Evolutionary conservation across 2,329 filamentous ascomycete genomes (phyloP), one percentile per base, ranked within the genome.

Genomic region (Pezicula carpinea): DNA sequence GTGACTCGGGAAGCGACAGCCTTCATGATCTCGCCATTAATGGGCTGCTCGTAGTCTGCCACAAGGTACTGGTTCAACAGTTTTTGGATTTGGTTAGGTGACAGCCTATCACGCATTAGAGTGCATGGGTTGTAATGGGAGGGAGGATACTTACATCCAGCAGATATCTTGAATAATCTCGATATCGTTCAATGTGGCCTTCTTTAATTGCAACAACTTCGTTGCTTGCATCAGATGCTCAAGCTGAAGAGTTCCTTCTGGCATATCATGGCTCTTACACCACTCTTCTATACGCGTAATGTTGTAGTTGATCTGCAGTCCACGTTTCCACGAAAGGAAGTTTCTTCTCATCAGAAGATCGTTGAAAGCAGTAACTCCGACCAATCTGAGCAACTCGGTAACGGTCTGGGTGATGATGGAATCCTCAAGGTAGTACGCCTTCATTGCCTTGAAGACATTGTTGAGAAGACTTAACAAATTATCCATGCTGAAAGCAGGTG

Each of bases 221-320:
- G 93, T 99, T 44, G 93, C 93, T 88, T 97, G 92, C 93, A 99
- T 99, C 59, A 99, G 73, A 74, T 99, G 93, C 75, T 99, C 93
- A 47, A 99, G 79, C 72, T 97, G 92, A 44, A 99, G 78, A 23
- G 92, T 99, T 46, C 93, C 93, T 69, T 99, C 92, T 1, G 93
- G 93, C 92, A 99, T 97, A 60, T 97, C 93, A 67, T 99, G 95
- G 64, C 91, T 96, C 82, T 99, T 99, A 73, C 93, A 99, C 93
- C 93, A 99, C 71, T 99, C 93, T 69, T 99, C 93, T 54, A 99
- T 99, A 48, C 93, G 83, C 19, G 93, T 99, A 67, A 99, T 99
- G 73, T 99, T 99, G 77, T 99, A 99, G 73, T 99, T 99, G 73
- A 99, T 99, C 69, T 99, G 93, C 46, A 99, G 80, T 59, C 93